Base-by-base conservation (phyloP, 2,329 filamentous ascomycete species). In the Pyrenophora seminiperda region DNA sequence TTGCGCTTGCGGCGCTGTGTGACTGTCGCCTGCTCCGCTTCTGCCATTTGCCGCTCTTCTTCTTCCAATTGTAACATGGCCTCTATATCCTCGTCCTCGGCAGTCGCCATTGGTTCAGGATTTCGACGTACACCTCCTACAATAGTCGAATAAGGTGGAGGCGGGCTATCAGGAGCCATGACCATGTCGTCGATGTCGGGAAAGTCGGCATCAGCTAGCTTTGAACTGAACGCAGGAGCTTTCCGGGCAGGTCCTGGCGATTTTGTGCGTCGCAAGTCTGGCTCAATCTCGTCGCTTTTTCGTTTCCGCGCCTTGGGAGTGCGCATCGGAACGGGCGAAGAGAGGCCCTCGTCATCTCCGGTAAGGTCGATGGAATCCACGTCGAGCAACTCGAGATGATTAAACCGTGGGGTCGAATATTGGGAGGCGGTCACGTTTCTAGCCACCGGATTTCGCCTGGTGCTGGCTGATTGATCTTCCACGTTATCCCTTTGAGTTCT, bases 121-220 rank as follows among this genome's bases (percentile, higher is more conserved):
- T 37, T 17, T 24, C 41, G 33, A 15, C 39, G 36, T 44, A 34
- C 45, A 29, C 29, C 44, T 9, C 41, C 41, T 24, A 70, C 66
- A 19, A 76, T 65, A 0, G 75, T 78, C 2, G 77, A 79, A 53
- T 79, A 80, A 4, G 77, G 77, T 6, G 71, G 71, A 14, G 71
- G 71, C 11, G 70, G 70, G 13, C 60, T 56, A n/a, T 54, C 50
- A 20, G 61, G 58, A 20, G 54, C 56, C 49, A 58, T 51, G 14
- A 62, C 34, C 17, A 71, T 51, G n/a, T 68, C 63, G 37, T 77
- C 75, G 30, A 78, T 76, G 15, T 72, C 59, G 4, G 66, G 61
- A 49, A 76, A 76, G 2, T 70, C 72, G 19, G 61, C 56, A 4
- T 54, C 41, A 10, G 57, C 59, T 11, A 36, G 41, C n/a, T 57